Percentiles rank a stretch among this genome's conserved stretches.
Conservation (phyloP, 768 basidiomycete species). For the button mushroom (Agaricus bisporus) region DNA sequence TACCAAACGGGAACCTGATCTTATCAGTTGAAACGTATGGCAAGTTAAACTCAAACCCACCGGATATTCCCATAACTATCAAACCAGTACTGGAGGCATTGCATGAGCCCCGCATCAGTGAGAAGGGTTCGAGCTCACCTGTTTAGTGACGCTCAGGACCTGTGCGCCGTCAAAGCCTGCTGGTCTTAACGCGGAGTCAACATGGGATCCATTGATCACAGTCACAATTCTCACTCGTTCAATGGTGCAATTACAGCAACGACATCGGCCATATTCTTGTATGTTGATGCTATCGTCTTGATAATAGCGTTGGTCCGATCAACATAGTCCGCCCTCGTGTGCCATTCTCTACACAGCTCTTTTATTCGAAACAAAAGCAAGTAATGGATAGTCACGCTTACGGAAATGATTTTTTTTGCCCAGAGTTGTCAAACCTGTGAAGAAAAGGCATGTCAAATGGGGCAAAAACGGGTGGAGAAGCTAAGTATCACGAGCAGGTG, state of each 20-base stretch:
- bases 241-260: conserved; percentile 69
- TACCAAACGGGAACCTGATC: conserved; percentile 30
- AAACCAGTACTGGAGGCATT: conserved; percentile 48
- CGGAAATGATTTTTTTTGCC: conserved; percentile 55
- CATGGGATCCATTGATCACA: background rate
- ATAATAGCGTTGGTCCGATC: conserved; percentile 63
- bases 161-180: conserved; percentile 57
- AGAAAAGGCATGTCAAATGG: conserved; percentile 1
- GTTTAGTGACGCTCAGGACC: conserved; percentile 42
- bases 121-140: conserved; percentile 22
- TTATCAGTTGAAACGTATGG: conserved; percentile 9
- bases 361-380: background rate
- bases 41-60: conserved; percentile 24
- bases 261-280: conserved; percentile 41
- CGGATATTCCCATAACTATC: conserved; percentile 75
- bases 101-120: background rate
- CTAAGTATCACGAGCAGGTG: background rate
- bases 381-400: conserved; percentile 18
- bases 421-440: conserved; percentile 75
- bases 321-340: conserved; percentile 58
- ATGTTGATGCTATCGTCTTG: conserved; percentile 54
- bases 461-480: conserved; percentile 7
- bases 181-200: conserved; percentile 38
- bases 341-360: conserved; percentile 46
- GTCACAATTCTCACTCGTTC: conserved; percentile 56